Evolutionary conservation across 2,329 filamentous ascomycete species (phyloP), one percentile per base, ranked within the genome.

Genomic region (Clarireedia homoeocarpa): DNA sequence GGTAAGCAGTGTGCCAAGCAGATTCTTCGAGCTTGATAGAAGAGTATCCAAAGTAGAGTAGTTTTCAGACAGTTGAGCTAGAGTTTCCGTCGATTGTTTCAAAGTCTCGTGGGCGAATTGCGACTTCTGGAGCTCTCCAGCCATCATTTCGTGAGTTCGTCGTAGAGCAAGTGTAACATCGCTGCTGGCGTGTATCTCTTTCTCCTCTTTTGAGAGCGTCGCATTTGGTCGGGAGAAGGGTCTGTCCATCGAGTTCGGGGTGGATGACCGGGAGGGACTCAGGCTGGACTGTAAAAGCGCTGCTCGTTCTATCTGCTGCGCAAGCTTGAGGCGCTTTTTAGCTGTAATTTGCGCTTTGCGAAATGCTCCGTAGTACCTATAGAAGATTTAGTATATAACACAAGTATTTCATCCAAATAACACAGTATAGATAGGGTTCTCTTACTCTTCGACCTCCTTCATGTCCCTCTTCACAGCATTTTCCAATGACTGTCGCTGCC

Each of bases 71-170:
- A 99, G 79, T 61, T 89, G 83, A 53, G 81, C 80, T n/a, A 99
- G 79, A 10, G 91, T 90, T 9, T 84, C 85, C 6, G 89, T 92
- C 2, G 87, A 91, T 74, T 94, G 85, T 59, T 86, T 84, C 65
- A 99, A 78, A 1, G 91, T 95, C 71, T 95, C 86, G 65, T 94
- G 86, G 17, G 92, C 92, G 69, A 95, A 97, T 65, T 89, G 85
- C 62, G 89, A 95, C 58, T 90, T 85, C 48, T 86, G 83, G 6
- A 99, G 81, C 75, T 96, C 91, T 4, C 83, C 79, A 61, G 89
- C 84, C 75, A 97, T 91, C 66, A 95, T 80, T 60, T 88, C 83
- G 72, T 97, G 91, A 5, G 92, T 95, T 59, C 91, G 80, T 59
- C 90, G 82, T 52, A 99, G 79, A 1, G 91, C 88, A 49, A 84